Base-by-base conservation (phyloP, 306 rosid genomes). In the Benincasa hispida region DNA sequence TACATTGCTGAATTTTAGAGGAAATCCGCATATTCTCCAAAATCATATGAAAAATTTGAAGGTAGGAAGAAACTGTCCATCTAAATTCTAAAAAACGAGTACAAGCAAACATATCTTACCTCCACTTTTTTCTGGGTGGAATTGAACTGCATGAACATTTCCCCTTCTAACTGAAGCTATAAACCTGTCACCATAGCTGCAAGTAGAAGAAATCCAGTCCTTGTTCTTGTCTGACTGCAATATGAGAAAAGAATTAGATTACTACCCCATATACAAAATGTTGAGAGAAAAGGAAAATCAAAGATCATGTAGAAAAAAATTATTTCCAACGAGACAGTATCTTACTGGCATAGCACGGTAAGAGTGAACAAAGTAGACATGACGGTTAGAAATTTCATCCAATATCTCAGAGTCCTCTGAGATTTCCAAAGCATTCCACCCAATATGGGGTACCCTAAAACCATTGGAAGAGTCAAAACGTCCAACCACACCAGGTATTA, bases 41-140 rank as follows among this genome's bases (percentile, higher is more conserved):
- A 60, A 60, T 11, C 37, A 27, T 27, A 60, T 30, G 39, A 60
- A 4, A 60, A 14, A 28, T 28, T 18, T 5, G 30, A 60, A 28
- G n/a, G 67, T 12, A 59, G 39, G 21, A 28, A 60, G 39, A 27
- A n/a, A 59, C 66, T 25, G 5, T 27, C 37, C 39, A 59, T 25
- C 37, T 59, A 3, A 27, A 22, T 17, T 10, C 10, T 22, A 57
- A 32, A 75, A 32, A 75, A 67, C 19, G 18, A 59, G 61, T 5
- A 69, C 61, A 65, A 78, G 53, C 41, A 79, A 85, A 63, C 76
- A 84, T 57, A 83, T 74, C 89, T 87, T 84, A 83, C 99, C 97
- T 88, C 96, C 99, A 75, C 99, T 94, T 85, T 94, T 94, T 82
- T 94, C 97, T 0, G 99, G 99, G 80, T 94, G 99, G 86, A 94